Percentiles rank a stretch among this genome's conserved stretches.
Evolutionary conservation across 257 asterid species (phyloP).

Genomic region (Nicotiana obtusifolia): DNA sequence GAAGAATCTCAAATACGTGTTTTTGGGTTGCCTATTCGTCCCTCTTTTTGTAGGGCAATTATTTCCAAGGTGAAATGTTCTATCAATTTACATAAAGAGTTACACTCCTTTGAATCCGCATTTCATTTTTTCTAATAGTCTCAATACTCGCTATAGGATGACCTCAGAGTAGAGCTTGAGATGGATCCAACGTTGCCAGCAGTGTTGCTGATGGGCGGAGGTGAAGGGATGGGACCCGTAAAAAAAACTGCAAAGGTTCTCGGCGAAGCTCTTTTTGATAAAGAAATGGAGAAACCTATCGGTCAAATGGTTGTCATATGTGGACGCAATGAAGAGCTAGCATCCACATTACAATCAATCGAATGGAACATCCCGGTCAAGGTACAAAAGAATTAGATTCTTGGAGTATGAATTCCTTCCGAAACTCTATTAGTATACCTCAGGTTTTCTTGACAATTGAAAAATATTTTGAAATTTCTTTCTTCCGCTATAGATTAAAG

Average conservation of each 20-base stretch:
- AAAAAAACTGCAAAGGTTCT: slow-evolving; percentile 87
- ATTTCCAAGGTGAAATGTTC: slow-evolving; percentile 49
- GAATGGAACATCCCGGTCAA: slow-evolving; percentile 93
- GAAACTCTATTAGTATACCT: neutral
- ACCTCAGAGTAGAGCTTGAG: slow-evolving; percentile 70
- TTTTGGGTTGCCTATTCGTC: slow-evolving; percentile 88
- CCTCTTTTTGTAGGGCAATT: slow-evolving; percentile 76
- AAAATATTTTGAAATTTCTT: neutral
- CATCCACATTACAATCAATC: slow-evolving; percentile 43
- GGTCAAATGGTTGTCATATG: slow-evolving; percentile 81
- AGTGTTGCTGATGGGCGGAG: slow-evolving; percentile 95
- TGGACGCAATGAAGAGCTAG: slow-evolving; percentile 79
- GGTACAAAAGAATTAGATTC: slow-evolving; percentile 23
- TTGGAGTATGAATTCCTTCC: neutral
- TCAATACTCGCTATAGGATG: slow-evolving; percentile 34
- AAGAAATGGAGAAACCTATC: slow-evolving; percentile 56
- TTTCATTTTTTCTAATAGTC: neutral
- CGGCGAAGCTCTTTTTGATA: slow-evolving; percentile 63
- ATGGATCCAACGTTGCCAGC: slow-evolving; percentile 82
- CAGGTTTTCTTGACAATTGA: neutral
- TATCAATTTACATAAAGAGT: neutral
- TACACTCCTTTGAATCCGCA: neutral
- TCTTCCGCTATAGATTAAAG: slow-evolving; percentile 45
- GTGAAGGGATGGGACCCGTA: slow-evolving; percentile 99
- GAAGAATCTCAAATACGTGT: slow-evolving; percentile 70